These are phyloP conservation scores for Cyberlindnera saturnus DNA, from an alignment of 805 yeast species.

Conservation along the genomic window DNA sequence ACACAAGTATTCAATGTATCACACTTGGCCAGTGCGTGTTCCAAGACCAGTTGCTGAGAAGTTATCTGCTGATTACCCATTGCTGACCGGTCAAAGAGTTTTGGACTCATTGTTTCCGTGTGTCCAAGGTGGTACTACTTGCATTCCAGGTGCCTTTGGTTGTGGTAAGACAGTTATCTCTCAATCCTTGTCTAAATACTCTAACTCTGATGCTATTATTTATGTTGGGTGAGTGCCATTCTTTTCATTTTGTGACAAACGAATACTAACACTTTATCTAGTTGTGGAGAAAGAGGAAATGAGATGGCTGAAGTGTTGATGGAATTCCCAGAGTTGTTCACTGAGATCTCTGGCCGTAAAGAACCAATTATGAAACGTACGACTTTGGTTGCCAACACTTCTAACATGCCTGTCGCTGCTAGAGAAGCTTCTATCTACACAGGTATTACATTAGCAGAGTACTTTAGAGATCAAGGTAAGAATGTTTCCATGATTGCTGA, in stretches of 20 bases:
- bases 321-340: constrained; percentile 98
- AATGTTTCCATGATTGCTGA: constrained; percentile 99
- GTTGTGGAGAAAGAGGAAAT: constrained; percentile 92
- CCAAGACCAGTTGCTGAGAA: constrained; percentile 98
- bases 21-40: constrained; percentile 99
- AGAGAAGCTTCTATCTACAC: constrained; percentile 99
- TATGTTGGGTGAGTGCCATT: constrained; percentile 63
- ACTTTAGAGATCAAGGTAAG: constrained; percentile 99
- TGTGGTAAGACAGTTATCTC: constrained; percentile 99
- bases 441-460: constrained; percentile 97
- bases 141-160: constrained; percentile 99
- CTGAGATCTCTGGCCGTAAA: constrained; percentile 86
- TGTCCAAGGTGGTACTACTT: constrained; percentile 99
- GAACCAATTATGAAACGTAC: constrained; percentile 99
- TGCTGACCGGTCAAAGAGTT: constrained; percentile 98
- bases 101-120: constrained; percentile 96
- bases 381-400: constrained; percentile 95
- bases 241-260: constrained; percentile 10
- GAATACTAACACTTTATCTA: constrained; percentile 28
- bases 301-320: constrained; percentile 99
- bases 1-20: constrained; percentile 85
- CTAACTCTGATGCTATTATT: constrained; percentile 94
- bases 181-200: constrained; percentile 92
- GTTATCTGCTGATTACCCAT: constrained; percentile 87
- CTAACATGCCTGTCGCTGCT: constrained; percentile 99